Conservation (phyloP, 78 protist species). For the Protostelium mycophagum region DNA sequence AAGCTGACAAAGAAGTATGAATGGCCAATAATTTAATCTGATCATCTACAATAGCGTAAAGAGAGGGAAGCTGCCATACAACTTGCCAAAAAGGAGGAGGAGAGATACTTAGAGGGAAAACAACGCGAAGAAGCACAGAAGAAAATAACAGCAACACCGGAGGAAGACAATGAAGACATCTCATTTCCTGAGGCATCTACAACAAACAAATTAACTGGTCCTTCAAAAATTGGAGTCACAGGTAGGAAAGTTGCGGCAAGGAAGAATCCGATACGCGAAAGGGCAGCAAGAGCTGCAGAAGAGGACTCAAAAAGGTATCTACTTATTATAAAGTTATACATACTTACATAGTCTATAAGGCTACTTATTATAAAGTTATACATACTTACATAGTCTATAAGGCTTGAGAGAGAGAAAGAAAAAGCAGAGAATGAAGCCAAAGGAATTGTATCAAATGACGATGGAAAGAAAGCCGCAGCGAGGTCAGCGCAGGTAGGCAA, state of each 20-base stretch:
- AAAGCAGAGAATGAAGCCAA: no score
- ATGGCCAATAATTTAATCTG: background rate
- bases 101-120: background rate
- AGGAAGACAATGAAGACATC: background rate
- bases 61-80: no score
- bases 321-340: no score
- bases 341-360: no score
- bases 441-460: no score
- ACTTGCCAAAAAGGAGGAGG: background rate
- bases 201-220: constrained; percentile 26
- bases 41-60: no score
- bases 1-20: background rate
- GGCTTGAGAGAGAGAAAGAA: constrained; percentile 16
- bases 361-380: no score
- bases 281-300: constrained; percentile 47
- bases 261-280: constrained; percentile 60
- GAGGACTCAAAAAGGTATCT: constrained; percentile 31
- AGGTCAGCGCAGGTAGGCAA: no score
- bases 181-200: constrained; percentile 13
- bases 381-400: no score
- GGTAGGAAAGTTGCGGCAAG: constrained; percentile 44
- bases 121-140: background rate
- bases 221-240: constrained; percentile 18
- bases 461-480: no score
- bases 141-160: background rate